phyloP scores from a whole-genome alignment of 805 yeast species.

The Cyberlindnera euphorbiiphila region DNA sequence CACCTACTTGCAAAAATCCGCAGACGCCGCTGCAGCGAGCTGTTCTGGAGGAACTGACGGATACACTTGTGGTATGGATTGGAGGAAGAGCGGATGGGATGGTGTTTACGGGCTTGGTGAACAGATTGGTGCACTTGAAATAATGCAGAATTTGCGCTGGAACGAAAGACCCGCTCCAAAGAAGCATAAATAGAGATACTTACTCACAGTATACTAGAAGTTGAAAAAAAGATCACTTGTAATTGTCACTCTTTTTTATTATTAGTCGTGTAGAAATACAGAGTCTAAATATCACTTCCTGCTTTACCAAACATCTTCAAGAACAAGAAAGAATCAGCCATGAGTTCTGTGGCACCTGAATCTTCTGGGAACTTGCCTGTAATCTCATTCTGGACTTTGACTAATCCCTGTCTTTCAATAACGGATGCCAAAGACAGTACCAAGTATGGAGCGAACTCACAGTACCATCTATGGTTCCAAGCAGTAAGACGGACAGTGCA shows the following conservation, averaged over 20 bases:
- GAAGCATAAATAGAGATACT: too few species aligned
- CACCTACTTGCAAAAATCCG: conserved; percentile 42
- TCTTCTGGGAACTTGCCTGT: conserved; percentile 58
- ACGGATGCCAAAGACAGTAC: conserved; percentile 54
- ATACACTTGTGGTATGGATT: conserved; percentile 82
- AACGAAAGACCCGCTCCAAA: conserved; percentile 50
- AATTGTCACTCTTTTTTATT: too few species aligned
- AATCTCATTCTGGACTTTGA: conserved; percentile 70
- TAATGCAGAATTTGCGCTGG: conserved; percentile 40
- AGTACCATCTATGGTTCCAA: conserved; percentile 99
- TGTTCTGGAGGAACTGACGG: conserved; percentile 89
- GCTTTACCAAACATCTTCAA: conserved; percentile 28
- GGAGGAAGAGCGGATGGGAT: conserved; percentile 73
- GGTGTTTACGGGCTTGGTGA: conserved; percentile 81
- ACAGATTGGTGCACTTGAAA: conserved; percentile 82
- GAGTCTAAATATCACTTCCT: conserved; percentile 9
- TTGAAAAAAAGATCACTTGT: too few species aligned
- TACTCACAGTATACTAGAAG: too few species aligned
- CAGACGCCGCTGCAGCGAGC: conserved; percentile 70
- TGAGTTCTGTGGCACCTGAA: conserved; percentile 53
- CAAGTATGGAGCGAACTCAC: conserved; percentile 76
- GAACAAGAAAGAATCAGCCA: conserved; percentile 48
- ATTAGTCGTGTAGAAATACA: neutral
- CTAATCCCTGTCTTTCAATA: conserved; percentile 72
- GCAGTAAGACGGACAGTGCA: conserved; percentile 74